Conservation (phyloP, 192 early-diverging fungal species). For the Coemansia sp. region DNA sequence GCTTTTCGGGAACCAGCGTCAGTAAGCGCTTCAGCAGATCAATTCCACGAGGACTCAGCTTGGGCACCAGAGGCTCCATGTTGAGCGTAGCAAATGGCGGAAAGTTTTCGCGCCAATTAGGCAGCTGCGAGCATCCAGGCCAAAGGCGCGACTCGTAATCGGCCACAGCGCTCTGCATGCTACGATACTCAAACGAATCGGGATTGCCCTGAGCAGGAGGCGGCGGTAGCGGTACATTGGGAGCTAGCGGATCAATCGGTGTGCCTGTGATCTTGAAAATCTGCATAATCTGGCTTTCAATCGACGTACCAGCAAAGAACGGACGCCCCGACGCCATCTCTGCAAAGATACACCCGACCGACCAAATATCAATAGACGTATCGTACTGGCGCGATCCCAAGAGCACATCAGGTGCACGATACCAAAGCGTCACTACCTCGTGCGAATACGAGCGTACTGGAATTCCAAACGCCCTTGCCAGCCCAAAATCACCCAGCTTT, state of each 20-base stretch:
- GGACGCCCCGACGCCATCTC: conserved; percentile 88
- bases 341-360: conserved; percentile 84
- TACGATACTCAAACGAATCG: not conserved
- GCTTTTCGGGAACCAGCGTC: conserved; percentile 73
- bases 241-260: conserved; percentile 61
- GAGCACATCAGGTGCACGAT: conserved; percentile 82
- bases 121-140: conserved; percentile 81
- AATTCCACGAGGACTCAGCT: conserved; percentile 79
- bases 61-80: conserved; percentile 74
- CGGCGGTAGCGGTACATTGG: not conserved
- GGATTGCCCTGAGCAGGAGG: not conserved
- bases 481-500: conserved; percentile 91
- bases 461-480: conserved; percentile 95
- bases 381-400: conserved; percentile 87
- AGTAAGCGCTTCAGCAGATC: conserved; percentile 76
- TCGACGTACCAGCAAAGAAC: conserved; percentile 86
- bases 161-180: conserved; percentile 4
- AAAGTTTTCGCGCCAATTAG: conserved; percentile 82
- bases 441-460: conserved; percentile 83
- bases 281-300: conserved; percentile 78
- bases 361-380: conserved; percentile 86
- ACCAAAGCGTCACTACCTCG: conserved; percentile 87
- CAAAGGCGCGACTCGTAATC: conserved; percentile 52
- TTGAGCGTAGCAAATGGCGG: conserved; percentile 67
- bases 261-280: conserved; percentile 92